Evolutionary conservation across 2,329 filamentous ascomycete species (phyloP).

Genomic region (Zopfia rhizophila): DNA sequence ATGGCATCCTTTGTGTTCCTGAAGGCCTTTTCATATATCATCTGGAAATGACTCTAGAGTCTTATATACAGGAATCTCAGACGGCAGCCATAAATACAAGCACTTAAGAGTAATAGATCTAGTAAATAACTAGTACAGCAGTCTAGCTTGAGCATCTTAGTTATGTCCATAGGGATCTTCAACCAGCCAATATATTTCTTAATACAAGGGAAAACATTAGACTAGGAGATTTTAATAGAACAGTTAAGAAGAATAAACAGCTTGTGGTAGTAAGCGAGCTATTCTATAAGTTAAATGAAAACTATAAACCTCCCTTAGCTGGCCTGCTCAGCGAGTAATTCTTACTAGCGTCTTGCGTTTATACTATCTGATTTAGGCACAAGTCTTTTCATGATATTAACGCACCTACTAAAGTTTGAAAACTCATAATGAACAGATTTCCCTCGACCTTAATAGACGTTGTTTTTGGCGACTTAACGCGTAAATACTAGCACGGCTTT

Average conservation of each 20-base stretch:
- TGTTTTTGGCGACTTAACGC: slow-evolving; percentile 9
- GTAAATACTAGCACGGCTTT: slow-evolving; percentile 9
- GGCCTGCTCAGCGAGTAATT: slow-evolving; percentile 18
- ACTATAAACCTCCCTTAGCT: slow-evolving; percentile 14
- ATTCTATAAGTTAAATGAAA: slow-evolving; percentile 13
- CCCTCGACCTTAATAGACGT: slow-evolving; percentile 9
- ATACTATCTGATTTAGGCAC: slow-evolving; percentile 16
- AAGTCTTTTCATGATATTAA: slow-evolving; percentile 14
- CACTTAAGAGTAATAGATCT: slow-evolving; percentile 16
- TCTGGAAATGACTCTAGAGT: slow-evolving; percentile 12
- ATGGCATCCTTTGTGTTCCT: slow-evolving; percentile 7
- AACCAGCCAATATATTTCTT: slow-evolving; percentile 17
- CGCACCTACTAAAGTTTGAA: slow-evolving; percentile 5
- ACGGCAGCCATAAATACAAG: slow-evolving; percentile 7
- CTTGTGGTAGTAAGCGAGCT: slow-evolving; percentile 12
- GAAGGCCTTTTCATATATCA: slow-evolving; percentile 11
- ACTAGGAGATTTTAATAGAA: slow-evolving; percentile 17
- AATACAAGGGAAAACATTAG: slow-evolving; percentile 10
- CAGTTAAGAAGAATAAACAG: slow-evolving; percentile 15
- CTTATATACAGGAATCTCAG: slow-evolving; percentile 8
- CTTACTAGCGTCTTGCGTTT: slow-evolving; percentile 68
- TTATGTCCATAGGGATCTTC: slow-evolving; percentile 19
- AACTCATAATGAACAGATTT: slow-evolving; percentile 9
- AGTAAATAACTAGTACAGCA: slow-evolving; percentile 16
- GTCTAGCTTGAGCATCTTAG: slow-evolving; percentile 17